Evolutionary conservation across 78 protist species (phyloP).

Genomic region (Dictyostelium purpureum): DNA sequence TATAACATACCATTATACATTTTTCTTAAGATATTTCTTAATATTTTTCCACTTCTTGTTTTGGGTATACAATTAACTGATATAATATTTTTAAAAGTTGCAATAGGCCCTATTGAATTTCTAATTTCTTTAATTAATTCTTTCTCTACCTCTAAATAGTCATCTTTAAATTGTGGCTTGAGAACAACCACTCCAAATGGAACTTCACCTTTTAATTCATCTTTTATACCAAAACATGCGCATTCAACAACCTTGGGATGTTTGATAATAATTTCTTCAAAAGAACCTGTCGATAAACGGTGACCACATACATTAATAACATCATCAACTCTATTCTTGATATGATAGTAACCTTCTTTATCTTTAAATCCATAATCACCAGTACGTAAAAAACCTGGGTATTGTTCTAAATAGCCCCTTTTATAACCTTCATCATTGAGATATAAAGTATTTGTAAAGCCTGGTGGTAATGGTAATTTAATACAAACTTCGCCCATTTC

Average conservation of each 20-base stretch:
- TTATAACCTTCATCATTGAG: slow-evolving; percentile 57
- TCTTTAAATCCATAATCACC: slow-evolving; percentile 86
- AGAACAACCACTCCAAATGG: slow-evolving; percentile 87
- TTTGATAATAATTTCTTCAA: slow-evolving; percentile 74
- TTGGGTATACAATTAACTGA: slow-evolving; percentile 84
- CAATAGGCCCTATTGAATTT: slow-evolving; percentile 25
- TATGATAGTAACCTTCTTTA: slow-evolving; percentile 74
- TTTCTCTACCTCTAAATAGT: not conserved
- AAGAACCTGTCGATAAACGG: slow-evolving; percentile 84
- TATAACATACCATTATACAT: slow-evolving; percentile 68
- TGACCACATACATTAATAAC: slow-evolving; percentile 96
- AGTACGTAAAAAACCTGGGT: slow-evolving; percentile 75
- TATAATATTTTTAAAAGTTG: slow-evolving; percentile 69
- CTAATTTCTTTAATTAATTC: slow-evolving; percentile 13
- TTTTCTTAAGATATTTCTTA: slow-evolving; percentile 79
- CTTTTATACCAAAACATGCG: slow-evolving; percentile 88
- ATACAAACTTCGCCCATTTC: slow-evolving; percentile 69
- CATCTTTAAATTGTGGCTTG: slow-evolving; percentile 34
- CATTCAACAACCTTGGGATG: slow-evolving; percentile 80
- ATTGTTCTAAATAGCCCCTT: slow-evolving; percentile 32
- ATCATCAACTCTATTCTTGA: slow-evolving; percentile 92
- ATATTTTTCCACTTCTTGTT: slow-evolving; percentile 89
- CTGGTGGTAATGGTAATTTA: slow-evolving; percentile 89
- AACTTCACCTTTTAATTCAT: slow-evolving; percentile 88
- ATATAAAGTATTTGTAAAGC: slow-evolving; percentile 64